Evolutionary conservation across 495 filamentous ascomycete species (phyloP).

Genomic region (Stereocaulon alpinum): DNA sequence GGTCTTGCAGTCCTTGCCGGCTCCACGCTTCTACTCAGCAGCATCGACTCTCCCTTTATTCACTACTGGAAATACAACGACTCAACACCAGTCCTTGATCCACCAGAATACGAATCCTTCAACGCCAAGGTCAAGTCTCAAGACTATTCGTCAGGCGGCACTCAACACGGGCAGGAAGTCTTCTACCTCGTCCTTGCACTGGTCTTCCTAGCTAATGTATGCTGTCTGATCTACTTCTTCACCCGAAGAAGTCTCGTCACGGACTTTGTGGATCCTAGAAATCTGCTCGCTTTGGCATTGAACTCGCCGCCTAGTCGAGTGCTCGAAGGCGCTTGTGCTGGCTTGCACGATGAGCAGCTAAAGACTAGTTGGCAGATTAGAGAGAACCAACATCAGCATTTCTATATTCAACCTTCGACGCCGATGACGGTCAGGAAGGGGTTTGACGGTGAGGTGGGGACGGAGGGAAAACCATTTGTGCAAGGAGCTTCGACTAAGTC

Average conservation of each 20-base stretch:
- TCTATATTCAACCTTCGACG: background rate
- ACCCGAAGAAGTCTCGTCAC: slow-evolving; percentile 46
- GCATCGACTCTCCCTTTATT: slow-evolving; percentile 43
- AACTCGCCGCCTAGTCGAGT: slow-evolving; percentile 48
- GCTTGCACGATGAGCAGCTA: slow-evolving; percentile 40
- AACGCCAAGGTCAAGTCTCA: slow-evolving; percentile 42
- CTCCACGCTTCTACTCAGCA: slow-evolving; percentile 46
- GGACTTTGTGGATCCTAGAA: slow-evolving; percentile 62
- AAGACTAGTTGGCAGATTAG: slow-evolving; percentile 48
- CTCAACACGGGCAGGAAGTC: slow-evolving; percentile 41
- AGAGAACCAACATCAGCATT: background rate
- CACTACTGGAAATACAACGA: slow-evolving; percentile 42
- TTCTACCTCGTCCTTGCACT: slow-evolving; percentile 51
- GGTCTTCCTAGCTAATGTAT: slow-evolving; percentile 49
- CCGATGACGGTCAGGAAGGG: too few relatives aligned
- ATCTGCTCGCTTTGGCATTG: slow-evolving; percentile 55
- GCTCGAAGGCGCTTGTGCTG: slow-evolving; percentile 50
- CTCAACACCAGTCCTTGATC: slow-evolving; percentile 23
- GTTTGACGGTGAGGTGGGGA: too few relatives aligned
- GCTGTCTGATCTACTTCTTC: slow-evolving; percentile 43
- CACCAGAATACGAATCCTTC: slow-evolving; percentile 39
- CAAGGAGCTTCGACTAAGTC: too few relatives aligned
- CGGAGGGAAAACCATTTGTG: too few relatives aligned
- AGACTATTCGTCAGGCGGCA: slow-evolving; percentile 51
- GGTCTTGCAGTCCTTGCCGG: slow-evolving; percentile 52